Evolutionary conservation across 2,329 filamentous ascomycete species (phyloP), one percentile per base, ranked within the genome.

Genomic region (Emmonsia crescens): DNA sequence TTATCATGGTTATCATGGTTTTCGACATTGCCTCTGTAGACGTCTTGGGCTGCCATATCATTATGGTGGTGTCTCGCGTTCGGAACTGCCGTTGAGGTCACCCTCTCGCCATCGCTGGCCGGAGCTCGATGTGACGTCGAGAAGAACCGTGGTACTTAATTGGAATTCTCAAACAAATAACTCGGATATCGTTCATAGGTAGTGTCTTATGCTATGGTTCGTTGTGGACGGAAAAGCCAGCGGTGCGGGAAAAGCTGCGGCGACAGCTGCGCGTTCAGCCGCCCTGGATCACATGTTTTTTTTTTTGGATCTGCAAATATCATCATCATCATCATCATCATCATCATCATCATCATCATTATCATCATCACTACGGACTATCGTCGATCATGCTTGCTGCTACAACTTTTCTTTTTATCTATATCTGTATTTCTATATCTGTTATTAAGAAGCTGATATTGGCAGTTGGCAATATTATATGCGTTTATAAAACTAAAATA

Each of bases 21-120:
- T 60, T 48, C 58, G 49, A 46, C 65, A 46, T 70, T 66, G 64
- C 73, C 71, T 62, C 71, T 68, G 65, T 69, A 67, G 64, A 63
- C 67, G 65, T 65, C 66, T 65, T 65, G 65, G 64, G 68, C 67
- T 68, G 66, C 70, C 72, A 74, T 74, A 66, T 64, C 70, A 66
- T 70, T 71, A 29, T 61, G 51, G 72, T 73, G 63, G 16, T 10
- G 24, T 46, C 5, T 48, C 33, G 38, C 3, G 27, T 46, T 46
- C 14, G 14, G 38, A 14, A 57, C 9, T 33, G 19, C 5, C 14
- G 5, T 38, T 12, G 24, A 14, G 8, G n/a, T 57, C 40, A 57
- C 36, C 55, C 40, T 21, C 24, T 46, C 38, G 14, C 40, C 55
- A 57, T 57, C n/a, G 27, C 31, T 33, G 55, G 27, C 6, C n/a